Evolutionary conservation across 2,329 filamentous ascomycete species (phyloP), one percentile per base, ranked within the genome.

Genomic region (Emergomyces orientalis): DNA sequence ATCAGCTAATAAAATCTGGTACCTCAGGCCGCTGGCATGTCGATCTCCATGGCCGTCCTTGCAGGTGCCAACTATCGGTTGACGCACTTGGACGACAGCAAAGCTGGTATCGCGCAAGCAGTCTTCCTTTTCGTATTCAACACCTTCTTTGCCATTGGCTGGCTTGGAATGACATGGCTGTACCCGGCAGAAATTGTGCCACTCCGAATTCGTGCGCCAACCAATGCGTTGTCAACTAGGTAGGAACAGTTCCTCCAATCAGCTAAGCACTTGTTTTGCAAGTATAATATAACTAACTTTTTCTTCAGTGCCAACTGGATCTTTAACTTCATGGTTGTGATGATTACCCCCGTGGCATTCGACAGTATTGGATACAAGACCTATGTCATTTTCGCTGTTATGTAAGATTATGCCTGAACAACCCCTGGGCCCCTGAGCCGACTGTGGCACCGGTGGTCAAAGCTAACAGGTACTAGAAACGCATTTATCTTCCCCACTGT

Each of bases 91-190:
- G 70, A 72, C 17, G 81, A 82, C 71, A 74, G 74, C 2, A 64
- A 74, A 1, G 78, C 82, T 1, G 77, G 81, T 64, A 79, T 84
- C 51, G 79, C 77, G 0, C 81, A 81, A 0, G 81, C 80, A 0
- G 77, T 82, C 65, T 84, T 84, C 71, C 78, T 86, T 58, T 86
- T 83, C 71, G 71, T 84, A 56, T 86, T 83, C 75, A 83, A 85
- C 72, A 82, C 81, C 67, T 85, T 86, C 72, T 81, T 84, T 54
- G 82, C 81, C 0, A 81, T 85, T 63, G 84, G 82, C 0, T 85
- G 84, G 73, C 76, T 84, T 0, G 83, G 84, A 1, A 79, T 82
- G 39, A 85, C 84, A 67, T 86, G 85, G 73, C 74, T 86, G 25
- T 86, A 86, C 72, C 83, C 82, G 63, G 80, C 83, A 0, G 83